Percentiles rank a stretch among this genome's conserved stretches.
Evolutionary conservation across 2,329 filamentous ascomycete genomes (phyloP).

Genomic region (Magnaporthales sp.): DNA sequence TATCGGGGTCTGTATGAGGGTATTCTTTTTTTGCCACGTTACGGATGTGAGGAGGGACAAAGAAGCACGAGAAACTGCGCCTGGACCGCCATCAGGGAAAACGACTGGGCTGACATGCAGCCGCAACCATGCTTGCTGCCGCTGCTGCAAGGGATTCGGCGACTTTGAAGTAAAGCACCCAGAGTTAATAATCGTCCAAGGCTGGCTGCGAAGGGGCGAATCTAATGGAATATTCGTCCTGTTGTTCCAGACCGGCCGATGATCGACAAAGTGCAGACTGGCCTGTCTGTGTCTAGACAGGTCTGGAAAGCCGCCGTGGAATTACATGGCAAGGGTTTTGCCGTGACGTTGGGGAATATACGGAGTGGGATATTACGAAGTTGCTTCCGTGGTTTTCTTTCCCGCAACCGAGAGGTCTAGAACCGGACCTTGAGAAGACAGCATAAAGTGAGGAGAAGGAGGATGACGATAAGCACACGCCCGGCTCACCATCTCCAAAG

Average conservation of each 20-base stretch:
- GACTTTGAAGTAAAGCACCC: neutral
- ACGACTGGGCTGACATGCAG: neutral
- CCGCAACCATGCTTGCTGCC: neutral
- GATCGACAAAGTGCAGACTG: neutral
- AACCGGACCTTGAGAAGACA: neutral
- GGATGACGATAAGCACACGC: neutral
- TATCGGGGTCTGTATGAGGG: neutral
- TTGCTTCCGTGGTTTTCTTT: neutral
- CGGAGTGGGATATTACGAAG: neutral
- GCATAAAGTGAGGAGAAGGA: neutral
- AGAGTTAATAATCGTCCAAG: neutral
- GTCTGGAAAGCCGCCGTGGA: neutral
- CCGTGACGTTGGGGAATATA: neutral
- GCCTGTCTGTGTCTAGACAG: neutral
- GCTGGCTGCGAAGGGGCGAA: neutral
- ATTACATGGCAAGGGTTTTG: neutral
- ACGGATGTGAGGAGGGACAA: neutral
- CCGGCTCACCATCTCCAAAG: neutral
- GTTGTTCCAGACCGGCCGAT: neutral
- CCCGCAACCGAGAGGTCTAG: neutral
- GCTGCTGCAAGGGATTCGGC: neutral
- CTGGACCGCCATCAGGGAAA: neutral
- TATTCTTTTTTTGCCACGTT: neutral
- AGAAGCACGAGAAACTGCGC: neutral
- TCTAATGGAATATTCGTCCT: neutral